Percentiles rank a stretch among this genome's conserved stretches.
Conservation (phyloP, 768 basidiomycete species). For the Calocybe gangraenosa region DNA sequence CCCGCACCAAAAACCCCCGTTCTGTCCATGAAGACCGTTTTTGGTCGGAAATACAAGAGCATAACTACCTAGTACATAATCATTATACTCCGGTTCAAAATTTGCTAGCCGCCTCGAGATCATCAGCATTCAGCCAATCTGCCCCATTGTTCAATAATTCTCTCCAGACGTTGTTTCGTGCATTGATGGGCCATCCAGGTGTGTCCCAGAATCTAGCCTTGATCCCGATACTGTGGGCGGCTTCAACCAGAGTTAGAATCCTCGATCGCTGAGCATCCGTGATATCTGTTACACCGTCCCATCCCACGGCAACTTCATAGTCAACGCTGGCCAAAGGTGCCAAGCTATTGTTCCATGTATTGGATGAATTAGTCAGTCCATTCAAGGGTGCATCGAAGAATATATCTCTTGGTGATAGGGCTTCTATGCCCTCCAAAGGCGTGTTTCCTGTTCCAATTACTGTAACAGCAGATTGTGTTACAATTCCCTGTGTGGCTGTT, state of each 20-base stretch:
- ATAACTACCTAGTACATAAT: conserved; percentile 12
- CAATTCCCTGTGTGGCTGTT: conserved; percentile 36
- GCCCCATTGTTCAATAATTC: conserved; percentile 37
- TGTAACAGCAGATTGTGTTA: conserved; percentile 33
- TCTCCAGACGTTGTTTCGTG: conserved; percentile 40
- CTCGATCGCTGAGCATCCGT: conserved; percentile 32
- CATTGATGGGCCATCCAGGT: conserved; percentile 43
- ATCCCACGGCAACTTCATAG: conserved; percentile 39
- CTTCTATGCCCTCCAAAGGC: conserved; percentile 41
- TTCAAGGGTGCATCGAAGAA: conserved; percentile 51
- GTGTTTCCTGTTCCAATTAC: conserved; percentile 52
- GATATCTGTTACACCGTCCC: conserved; percentile 42
- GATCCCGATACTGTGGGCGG: conserved; percentile 41
- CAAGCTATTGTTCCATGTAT: conserved; percentile 35
- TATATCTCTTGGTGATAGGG: conserved; percentile 40
- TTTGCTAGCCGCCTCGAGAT: conserved; percentile 36
- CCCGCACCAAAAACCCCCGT: conserved; percentile 20
- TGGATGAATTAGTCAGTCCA: conserved; percentile 27
- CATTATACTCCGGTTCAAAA: conserved; percentile 21
- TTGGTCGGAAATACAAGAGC: conserved; percentile 27
- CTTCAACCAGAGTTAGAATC: conserved; percentile 34
- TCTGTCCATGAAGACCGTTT: conserved; percentile 26
- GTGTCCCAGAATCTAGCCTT: conserved; percentile 51
- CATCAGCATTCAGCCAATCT: conserved; percentile 52
- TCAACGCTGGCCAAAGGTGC: conserved; percentile 50